Evolutionary conservation across 371 early-diverging fungal genomes (phyloP).

Genomic region (Thermomucor indicae-seudaticae): DNA sequence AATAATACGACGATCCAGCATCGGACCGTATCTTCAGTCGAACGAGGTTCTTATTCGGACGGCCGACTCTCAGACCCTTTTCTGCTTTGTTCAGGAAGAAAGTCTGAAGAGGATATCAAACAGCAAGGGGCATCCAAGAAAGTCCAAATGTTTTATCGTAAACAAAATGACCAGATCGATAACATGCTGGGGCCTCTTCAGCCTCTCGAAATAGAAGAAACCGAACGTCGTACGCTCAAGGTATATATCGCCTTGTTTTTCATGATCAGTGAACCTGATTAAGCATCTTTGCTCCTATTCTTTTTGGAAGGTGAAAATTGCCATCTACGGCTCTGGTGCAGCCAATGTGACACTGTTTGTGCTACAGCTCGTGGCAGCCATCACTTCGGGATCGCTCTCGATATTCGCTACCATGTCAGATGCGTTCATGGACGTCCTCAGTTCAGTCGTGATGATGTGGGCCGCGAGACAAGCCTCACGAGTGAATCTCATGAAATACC

Average conservation of each 20-base stretch:
- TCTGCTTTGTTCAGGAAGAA: constrained; percentile 13
- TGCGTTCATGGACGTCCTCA: constrained; percentile 87
- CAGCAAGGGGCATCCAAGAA: constrained; percentile 15
- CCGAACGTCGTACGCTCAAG: constrained; percentile 43
- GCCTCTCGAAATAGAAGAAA: constrained; percentile 27
- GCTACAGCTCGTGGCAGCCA: constrained; percentile 81
- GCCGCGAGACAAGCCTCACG: constrained; percentile 59
- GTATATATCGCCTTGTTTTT: constrained; percentile 21
- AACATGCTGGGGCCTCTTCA: constrained; percentile 59
- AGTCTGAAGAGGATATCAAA: constrained; percentile 22
- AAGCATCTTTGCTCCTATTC: neutral
- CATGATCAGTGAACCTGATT: neutral
- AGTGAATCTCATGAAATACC: constrained; percentile 70
- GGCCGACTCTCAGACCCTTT: constrained; percentile 15
- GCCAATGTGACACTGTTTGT: constrained; percentile 80
- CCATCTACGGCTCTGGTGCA: constrained; percentile 78
- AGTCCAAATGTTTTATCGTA: constrained; percentile 67
- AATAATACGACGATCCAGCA: neutral
- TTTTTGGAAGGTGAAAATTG: constrained; percentile 63
- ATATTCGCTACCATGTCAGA: constrained; percentile 93
- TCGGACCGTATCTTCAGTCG: neutral
- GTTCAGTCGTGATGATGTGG: constrained; percentile 65
- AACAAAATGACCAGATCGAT: constrained; percentile 83
- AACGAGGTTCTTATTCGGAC: constrained; percentile 3
- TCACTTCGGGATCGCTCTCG: constrained; percentile 80